Percentiles rank a stretch among this genome's conserved stretches.
Conservation (phyloP, 306 rosid species). For the Vicia sativa region DNA sequence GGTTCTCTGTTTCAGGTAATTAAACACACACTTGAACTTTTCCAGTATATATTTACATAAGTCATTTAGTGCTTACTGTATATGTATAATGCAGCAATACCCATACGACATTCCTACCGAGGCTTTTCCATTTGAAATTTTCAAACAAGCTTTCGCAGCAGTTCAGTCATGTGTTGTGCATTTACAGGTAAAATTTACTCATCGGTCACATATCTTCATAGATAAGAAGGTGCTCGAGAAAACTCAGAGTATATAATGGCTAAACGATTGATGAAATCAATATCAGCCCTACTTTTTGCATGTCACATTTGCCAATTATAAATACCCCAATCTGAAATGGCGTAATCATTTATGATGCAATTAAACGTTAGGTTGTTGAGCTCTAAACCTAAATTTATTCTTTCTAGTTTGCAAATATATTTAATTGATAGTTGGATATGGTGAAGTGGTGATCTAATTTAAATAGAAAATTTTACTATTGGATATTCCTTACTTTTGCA, state of each 20-base stretch:
- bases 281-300: not conserved
- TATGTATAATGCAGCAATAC: conserved; percentile 76
- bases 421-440: conserved; percentile 25
- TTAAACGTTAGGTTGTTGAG: conserved; percentile 13
- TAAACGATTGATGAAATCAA: not conserved
- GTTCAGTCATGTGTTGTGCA: conserved; percentile 99
- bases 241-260: not conserved
- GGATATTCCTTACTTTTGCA: conserved; percentile 19
- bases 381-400: conserved; percentile 3
- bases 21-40: conserved; percentile 20
- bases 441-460: conserved; percentile 28
- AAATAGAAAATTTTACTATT: conserved; percentile 8
- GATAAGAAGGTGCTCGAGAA: conserved; percentile 2
- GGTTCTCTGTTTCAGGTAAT: conserved; percentile 96
- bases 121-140: conserved; percentile 94
- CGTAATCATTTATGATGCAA: conserved; percentile 18
- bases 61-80: conserved; percentile 37
- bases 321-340: conserved; percentile 28
- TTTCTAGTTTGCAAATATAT: conserved; percentile 25
- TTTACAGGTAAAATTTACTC: conserved; percentile 68
- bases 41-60: conserved; percentile 13
- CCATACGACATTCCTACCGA: conserved; percentile 97
- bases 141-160: conserved; percentile 98
- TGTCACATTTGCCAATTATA: conserved; percentile 1
- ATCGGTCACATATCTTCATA: not conserved